phyloP scores from a whole-genome alignment of 345 rosid genomes.

The Pugionium cornutum region DNA sequence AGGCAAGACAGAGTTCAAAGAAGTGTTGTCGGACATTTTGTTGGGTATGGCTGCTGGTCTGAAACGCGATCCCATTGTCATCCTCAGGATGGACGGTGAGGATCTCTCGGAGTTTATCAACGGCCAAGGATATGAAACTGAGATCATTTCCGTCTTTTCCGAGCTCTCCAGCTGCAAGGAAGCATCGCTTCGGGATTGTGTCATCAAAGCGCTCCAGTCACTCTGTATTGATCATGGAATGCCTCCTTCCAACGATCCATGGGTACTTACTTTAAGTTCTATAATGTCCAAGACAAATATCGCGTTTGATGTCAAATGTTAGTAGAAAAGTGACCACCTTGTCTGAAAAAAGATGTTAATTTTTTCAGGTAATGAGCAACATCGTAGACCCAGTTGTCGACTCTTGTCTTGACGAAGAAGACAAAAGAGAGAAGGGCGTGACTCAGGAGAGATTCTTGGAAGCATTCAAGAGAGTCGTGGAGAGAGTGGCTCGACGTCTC shows the following conservation, averaged over 20 bases:
- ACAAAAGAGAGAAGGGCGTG: slow-evolving; percentile 44
- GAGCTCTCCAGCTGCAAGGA: slow-evolving; percentile 42
- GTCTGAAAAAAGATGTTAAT: slow-evolving; percentile 5
- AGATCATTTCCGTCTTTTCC: slow-evolving; percentile 59
- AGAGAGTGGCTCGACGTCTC: slow-evolving; percentile 67
- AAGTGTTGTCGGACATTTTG: slow-evolving; percentile 81
- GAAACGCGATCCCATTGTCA: slow-evolving; percentile 91
- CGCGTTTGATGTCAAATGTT: too few relatives aligned
- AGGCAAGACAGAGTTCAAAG: slow-evolving; percentile 80
- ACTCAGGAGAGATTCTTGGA: slow-evolving; percentile 60
- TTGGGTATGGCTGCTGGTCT: slow-evolving; percentile 97
- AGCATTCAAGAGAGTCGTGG: slow-evolving; percentile 68
- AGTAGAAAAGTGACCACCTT: background rate
- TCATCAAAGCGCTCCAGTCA: slow-evolving; percentile 61
- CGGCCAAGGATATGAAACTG: slow-evolving; percentile 65
- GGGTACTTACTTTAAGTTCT: slow-evolving; percentile 49
- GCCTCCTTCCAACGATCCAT: slow-evolving; percentile 82
- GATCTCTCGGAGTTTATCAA: slow-evolving; percentile 81
- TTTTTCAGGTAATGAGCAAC: slow-evolving; percentile 65
- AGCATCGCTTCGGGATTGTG: slow-evolving; percentile 50
- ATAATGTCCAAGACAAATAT: too few relatives aligned
- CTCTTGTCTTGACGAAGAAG: slow-evolving; percentile 37
- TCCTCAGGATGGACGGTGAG: slow-evolving; percentile 94
- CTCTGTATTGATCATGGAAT: slow-evolving; percentile 89
- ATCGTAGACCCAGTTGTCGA: slow-evolving; percentile 72